A percentile compares a stretch with the other conserved stretches of the same genome.
Evolutionary conservation across 192 early-diverging fungal genomes (phyloP).

Genomic region (Backusella australiensis): DNA sequence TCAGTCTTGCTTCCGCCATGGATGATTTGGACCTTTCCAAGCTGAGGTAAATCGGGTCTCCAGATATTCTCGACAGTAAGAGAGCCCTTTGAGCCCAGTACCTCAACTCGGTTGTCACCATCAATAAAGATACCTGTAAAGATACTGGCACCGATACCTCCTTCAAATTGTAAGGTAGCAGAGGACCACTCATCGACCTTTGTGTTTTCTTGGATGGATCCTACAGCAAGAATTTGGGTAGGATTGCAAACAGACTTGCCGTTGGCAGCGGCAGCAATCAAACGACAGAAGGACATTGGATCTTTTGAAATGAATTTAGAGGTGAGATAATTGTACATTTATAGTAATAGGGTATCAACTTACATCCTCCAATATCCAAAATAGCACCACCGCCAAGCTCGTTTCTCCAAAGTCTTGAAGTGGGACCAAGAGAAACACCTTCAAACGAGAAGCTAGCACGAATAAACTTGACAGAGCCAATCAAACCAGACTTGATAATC

Average conservation of each 20-base stretch:
- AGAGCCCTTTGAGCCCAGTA: slow-evolving; percentile 26
- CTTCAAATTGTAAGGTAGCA: slow-evolving; percentile 25
- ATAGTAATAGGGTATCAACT: neutral
- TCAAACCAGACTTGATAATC: slow-evolving; percentile 14
- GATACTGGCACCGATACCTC: slow-evolving; percentile 19
- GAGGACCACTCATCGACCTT: slow-evolving; percentile 38
- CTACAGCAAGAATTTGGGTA: slow-evolving; percentile 14
- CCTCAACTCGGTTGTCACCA: slow-evolving; percentile 23
- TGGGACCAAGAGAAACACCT: slow-evolving; percentile 16
- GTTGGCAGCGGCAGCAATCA: slow-evolving; percentile 26
- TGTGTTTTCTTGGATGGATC: slow-evolving; percentile 20
- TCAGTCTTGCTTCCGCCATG: neutral
- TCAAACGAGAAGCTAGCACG: slow-evolving; percentile 32
- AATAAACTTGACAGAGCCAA: slow-evolving; percentile 31
- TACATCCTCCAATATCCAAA: slow-evolving; percentile 40
- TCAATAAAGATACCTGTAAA: slow-evolving; percentile 32
- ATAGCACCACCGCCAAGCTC: slow-evolving; percentile 34
- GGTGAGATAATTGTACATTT: neutral
- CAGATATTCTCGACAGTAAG: slow-evolving; percentile 27
- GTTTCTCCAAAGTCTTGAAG: slow-evolving; percentile 32
- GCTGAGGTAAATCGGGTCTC: slow-evolving; percentile 31
- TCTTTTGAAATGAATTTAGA: slow-evolving; percentile 2
- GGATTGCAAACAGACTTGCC: slow-evolving; percentile 14
- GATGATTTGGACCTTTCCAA: slow-evolving; percentile 21
- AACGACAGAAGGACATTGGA: slow-evolving; percentile 30